Percentiles rank a stretch among this genome's conserved stretches.
Conservation (phyloP, 306 rosid genomes). For the Gastrolobium bilobum region DNA sequence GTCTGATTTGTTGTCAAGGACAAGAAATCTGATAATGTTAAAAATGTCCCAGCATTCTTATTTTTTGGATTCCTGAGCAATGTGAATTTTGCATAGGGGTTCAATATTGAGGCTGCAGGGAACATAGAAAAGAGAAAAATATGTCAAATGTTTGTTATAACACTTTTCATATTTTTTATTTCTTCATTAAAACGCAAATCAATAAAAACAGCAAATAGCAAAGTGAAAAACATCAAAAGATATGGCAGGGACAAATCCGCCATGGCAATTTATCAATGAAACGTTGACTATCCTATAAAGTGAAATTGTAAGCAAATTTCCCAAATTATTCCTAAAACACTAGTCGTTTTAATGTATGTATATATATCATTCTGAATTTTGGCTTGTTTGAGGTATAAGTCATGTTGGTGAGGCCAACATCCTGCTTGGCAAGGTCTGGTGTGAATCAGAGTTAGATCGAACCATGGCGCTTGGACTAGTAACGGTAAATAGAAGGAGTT, state of each 20-base stretch:
- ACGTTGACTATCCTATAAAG: conserved; percentile 18
- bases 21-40: conserved; percentile 78
- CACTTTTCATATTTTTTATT: background rate
- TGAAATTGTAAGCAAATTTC: background rate
- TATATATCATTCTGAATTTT: conserved; percentile 25
- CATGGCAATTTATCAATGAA: conserved; percentile 36
- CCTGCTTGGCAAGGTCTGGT: too few relatives aligned
- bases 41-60: conserved; percentile 56
- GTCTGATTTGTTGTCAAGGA: conserved; percentile 69
- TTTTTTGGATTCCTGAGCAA: conserved; percentile 72
- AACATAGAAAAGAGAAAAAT: conserved; percentile 42
- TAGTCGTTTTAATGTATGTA: background rate
- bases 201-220: conserved; percentile 35
- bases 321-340: background rate
- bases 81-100: conserved; percentile 46
- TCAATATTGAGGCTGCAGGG: conserved; percentile 74
- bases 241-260: background rate
- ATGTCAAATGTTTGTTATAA: conserved; percentile 43
- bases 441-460: too few relatives aligned
- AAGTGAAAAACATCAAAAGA: conserved; percentile 31
- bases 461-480: too few relatives aligned
- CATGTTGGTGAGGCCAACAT: too few relatives aligned
- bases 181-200: conserved; percentile 9
- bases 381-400: conserved; percentile 29
- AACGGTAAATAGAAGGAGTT: too few relatives aligned